These are phyloP conservation scores for Mycocentrospora acerina DNA, from an alignment of 2,329 filamentous ascomycete species.

Conservation along the genomic window DNA sequence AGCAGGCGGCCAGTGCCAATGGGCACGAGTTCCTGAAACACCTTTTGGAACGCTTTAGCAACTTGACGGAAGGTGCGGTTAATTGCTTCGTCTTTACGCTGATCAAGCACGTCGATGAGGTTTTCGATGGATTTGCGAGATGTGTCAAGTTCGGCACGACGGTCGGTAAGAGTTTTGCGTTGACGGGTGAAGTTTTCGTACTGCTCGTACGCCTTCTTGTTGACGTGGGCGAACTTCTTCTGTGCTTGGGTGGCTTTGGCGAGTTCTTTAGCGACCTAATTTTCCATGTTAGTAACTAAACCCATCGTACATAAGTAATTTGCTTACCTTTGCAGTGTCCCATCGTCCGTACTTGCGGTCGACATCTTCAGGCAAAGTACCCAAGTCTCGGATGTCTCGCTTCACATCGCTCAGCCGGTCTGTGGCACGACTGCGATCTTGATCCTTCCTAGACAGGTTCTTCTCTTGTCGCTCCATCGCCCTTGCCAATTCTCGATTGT, in stretches of 20 bases:
- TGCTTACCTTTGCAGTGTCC: constrained; percentile 71
- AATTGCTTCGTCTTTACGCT: constrained; percentile 95
- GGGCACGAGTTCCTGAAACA: constrained; percentile 94
- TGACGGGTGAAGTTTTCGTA: constrained; percentile 97
- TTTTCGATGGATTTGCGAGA: constrained; percentile 88
- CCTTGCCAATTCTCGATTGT: constrained; percentile 72
- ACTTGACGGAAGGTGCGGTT: constrained; percentile 99
- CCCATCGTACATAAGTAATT: background rate
- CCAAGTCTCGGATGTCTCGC: constrained; percentile 88
- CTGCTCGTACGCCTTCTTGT: constrained; percentile 99
- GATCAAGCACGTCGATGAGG: constrained; percentile 87
- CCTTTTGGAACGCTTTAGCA: constrained; percentile 84
- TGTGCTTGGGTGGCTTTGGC: constrained; percentile 90
- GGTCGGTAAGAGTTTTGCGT: constrained; percentile 80
- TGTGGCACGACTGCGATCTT: constrained; percentile 78
- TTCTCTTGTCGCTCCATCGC: constrained; percentile 85
- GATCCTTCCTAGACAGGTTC: constrained; percentile 86
- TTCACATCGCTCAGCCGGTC: constrained; percentile 77
- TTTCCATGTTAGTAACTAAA: constrained; percentile 17
- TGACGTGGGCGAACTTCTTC: constrained; percentile 97
- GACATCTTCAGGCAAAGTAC: constrained; percentile 89
- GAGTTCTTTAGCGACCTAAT: constrained; percentile 55
- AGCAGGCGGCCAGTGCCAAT: constrained; percentile 88
- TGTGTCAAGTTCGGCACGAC: constrained; percentile 82
- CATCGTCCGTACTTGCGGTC: constrained; percentile 88